Conservation (phyloP, 768 basidiomycete genomes). For the Amanita pallidorosea region DNA sequence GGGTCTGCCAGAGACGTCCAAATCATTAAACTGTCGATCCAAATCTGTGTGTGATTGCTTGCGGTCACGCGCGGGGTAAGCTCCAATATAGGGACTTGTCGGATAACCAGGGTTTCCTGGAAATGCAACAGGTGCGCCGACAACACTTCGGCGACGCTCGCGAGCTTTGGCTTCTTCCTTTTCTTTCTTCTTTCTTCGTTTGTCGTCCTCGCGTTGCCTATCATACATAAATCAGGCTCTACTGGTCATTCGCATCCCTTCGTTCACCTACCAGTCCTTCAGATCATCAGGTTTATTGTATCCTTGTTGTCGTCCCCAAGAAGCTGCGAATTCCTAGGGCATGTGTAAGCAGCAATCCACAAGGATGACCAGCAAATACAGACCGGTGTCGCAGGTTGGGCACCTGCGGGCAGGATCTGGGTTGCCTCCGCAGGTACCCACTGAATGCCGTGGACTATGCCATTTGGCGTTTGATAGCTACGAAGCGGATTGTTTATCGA, state of each 20-base stretch:
- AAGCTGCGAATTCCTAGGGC: slow-evolving; percentile 45
- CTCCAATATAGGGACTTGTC: slow-evolving; percentile 11
- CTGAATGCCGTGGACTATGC: slow-evolving; percentile 55
- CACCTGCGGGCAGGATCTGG: slow-evolving; percentile 45
- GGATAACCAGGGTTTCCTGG: slow-evolving; percentile 15
- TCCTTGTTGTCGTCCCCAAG: slow-evolving; percentile 38
- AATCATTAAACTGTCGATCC: slow-evolving; percentile 29
- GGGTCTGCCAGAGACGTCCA: slow-evolving; percentile 31
- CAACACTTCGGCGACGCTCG: slow-evolving; percentile 49
- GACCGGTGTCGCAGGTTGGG: slow-evolving; percentile 48
- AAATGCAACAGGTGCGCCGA: slow-evolving; percentile 23
- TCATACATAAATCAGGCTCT: background rate
- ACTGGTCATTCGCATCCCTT: background rate
- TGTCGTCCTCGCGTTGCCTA: slow-evolving; percentile 40
- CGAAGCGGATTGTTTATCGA: slow-evolving; percentile 13
- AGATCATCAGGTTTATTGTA: slow-evolving; percentile 21
- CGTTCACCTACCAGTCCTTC: slow-evolving; percentile 29
- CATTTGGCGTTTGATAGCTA: slow-evolving; percentile 66
- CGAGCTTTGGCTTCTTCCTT: slow-evolving; percentile 36
- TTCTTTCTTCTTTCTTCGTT: slow-evolving; percentile 33
- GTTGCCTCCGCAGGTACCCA: slow-evolving; percentile 67
- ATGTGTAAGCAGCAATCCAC: slow-evolving; percentile 1
- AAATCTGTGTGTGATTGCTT: slow-evolving; percentile 15
- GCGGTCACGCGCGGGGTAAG: slow-evolving; percentile 8
- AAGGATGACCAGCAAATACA: slow-evolving; percentile 12